phyloP scores from a whole-genome alignment of 176 grass and related monocot genomes.

The Carex scoparia region DNA sequence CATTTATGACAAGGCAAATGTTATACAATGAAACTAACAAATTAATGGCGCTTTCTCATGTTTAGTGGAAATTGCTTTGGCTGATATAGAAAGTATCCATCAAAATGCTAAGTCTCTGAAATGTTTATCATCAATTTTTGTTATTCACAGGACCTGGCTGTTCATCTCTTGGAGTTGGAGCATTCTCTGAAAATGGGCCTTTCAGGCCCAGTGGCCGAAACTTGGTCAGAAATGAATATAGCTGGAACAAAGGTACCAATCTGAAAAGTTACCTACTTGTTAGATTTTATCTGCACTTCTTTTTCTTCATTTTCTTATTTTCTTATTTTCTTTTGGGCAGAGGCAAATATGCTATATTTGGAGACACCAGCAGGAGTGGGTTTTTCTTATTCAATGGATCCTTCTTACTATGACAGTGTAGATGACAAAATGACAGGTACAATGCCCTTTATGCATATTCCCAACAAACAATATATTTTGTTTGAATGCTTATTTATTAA shows the following conservation, averaged over 20 bases:
- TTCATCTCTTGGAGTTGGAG: conserved; percentile 95
- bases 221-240: conserved; percentile 84
- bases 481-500: not conserved
- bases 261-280: conserved; percentile 25
- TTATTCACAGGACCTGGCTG: conserved; percentile 73
- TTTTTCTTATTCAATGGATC: conserved; percentile 75
- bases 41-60: not conserved
- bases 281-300: conserved; percentile 26
- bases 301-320: not conserved
- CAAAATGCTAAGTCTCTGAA: conserved; percentile 21
- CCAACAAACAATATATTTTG: not conserved
- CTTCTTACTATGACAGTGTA: conserved; percentile 71
- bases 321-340: conserved; percentile 33
- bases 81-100: not conserved
- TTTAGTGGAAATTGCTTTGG: not conserved
- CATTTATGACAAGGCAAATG: not conserved
- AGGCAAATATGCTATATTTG: conserved; percentile 87
- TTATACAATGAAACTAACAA: not conserved
- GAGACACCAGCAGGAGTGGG: conserved; percentile 90
- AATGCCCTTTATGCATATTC: not conserved
- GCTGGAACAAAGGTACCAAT: conserved; percentile 93
- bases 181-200: conserved; percentile 98
- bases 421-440: conserved; percentile 91
- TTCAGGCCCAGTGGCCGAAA: conserved; percentile 79
- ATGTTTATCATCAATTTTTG: not conserved